These are phyloP conservation scores for Juglanconis sp. DNA, from an alignment of 2,329 filamentous ascomycete species.

Conservation along the genomic window DNA sequence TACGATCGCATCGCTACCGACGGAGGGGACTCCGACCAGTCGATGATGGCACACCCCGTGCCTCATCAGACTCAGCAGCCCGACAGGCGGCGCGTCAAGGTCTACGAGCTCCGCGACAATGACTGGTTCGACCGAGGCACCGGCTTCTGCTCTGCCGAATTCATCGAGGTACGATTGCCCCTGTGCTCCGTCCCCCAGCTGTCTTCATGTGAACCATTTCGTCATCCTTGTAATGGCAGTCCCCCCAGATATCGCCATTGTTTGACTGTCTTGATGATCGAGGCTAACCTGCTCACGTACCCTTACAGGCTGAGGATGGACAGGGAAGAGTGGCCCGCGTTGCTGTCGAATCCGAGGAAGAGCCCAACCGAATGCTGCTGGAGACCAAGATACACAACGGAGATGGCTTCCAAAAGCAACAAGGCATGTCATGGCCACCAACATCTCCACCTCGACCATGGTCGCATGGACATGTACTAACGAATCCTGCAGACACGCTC, in stretches of 20 bases:
- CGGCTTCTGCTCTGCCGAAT: slow-evolving; percentile 83
- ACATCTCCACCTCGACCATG: slow-evolving; percentile 15
- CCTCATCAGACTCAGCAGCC: slow-evolving; percentile 57
- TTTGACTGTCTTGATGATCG: slow-evolving; percentile 1
- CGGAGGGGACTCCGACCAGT: slow-evolving; percentile 52
- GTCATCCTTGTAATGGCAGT: background rate
- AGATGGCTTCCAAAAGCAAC: slow-evolving; percentile 96
- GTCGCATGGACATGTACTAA: slow-evolving; percentile 27
- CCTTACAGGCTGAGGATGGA: slow-evolving; percentile 49
- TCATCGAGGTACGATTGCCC: slow-evolving; percentile 61
- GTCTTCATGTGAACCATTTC: background rate
- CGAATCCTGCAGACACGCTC: slow-evolving; percentile 68
- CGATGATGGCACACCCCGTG: slow-evolving; percentile 71
- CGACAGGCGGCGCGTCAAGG: slow-evolving; percentile 82
- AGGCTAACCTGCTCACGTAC: slow-evolving; percentile 22
- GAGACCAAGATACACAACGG: slow-evolving; percentile 90
- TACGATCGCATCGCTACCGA: slow-evolving; percentile 48
- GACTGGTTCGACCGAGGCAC: slow-evolving; percentile 99
- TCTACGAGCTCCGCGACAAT: slow-evolving; percentile 97
- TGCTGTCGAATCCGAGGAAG: slow-evolving; percentile 88
- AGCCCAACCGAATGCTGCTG: slow-evolving; percentile 76
- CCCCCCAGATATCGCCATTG: background rate
- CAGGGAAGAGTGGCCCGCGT: slow-evolving; percentile 80
- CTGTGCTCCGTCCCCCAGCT: slow-evolving; percentile 4
- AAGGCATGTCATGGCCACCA: slow-evolving; percentile 60